phyloP scores from a whole-genome alignment of 1,139 yeast species.

The Blastobotrys elegans region DNA sequence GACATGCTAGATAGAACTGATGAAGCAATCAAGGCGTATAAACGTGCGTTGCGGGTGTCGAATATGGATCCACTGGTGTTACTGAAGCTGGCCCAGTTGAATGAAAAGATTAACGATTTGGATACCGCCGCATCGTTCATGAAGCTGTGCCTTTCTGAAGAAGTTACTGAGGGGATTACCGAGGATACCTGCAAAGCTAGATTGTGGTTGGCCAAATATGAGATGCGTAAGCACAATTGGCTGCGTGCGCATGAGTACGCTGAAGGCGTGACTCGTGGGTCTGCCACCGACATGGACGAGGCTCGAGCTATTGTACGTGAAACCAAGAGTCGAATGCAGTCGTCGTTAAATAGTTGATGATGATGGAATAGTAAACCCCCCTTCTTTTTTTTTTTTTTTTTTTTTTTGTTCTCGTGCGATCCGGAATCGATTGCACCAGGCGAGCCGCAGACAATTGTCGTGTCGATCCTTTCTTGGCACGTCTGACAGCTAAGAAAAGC shows the following conservation, averaged over 20 bases:
- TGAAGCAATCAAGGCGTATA: slow-evolving; percentile 57
- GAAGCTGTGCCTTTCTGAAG: slow-evolving; percentile 66
- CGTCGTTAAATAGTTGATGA: background rate
- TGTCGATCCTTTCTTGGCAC: too few relatives aligned
- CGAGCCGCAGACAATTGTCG: too few relatives aligned
- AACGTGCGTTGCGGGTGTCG: slow-evolving; percentile 45
- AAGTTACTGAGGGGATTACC: slow-evolving; percentile 53
- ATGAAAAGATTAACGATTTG: slow-evolving; percentile 51
- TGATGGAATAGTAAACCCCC: background rate
- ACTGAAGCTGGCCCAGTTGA: slow-evolving; percentile 63
- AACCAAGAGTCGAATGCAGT: slow-evolving; percentile 17
- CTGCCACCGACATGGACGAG: slow-evolving; percentile 83
- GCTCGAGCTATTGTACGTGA: slow-evolving; percentile 81
- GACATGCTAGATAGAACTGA: slow-evolving; percentile 67
- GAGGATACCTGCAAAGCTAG: slow-evolving; percentile 81
- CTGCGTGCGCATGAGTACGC: slow-evolving; percentile 72
- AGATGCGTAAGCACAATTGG: slow-evolving; percentile 52
- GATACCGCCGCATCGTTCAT: slow-evolving; percentile 59
- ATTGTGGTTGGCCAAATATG: slow-evolving; percentile 79
- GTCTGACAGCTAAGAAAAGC: too few relatives aligned
- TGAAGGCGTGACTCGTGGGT: slow-evolving; percentile 66
- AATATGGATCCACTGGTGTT: slow-evolving; percentile 51
- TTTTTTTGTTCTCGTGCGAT: too few relatives aligned
- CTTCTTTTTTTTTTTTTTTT: background rate
- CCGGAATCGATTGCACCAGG: too few relatives aligned